phyloP scores from a whole-genome alignment of 225 moss, liverwort and hornwort genomes.

The Straminergon stramineum region DNA sequence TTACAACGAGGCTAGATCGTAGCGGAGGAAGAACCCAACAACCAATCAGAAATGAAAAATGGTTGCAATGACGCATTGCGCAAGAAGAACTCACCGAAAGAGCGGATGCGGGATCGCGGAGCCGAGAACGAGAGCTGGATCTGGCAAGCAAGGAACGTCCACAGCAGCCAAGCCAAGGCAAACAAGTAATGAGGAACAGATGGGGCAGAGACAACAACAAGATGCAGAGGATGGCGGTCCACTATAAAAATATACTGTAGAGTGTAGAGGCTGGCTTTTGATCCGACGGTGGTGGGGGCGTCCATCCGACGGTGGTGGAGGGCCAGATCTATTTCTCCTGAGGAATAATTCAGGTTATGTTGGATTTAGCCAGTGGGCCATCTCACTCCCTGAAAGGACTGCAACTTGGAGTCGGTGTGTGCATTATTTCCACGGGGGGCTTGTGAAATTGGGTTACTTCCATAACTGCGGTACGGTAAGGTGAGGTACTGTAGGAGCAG shows the following conservation, averaged over 20 bases:
- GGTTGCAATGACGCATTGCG: neutral
- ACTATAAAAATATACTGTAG: neutral
- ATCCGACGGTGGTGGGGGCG: neutral
- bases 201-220: neutral
- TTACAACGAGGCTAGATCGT: neutral
- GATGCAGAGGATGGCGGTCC: neutral
- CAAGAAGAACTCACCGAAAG: neutral
- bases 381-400: neutral
- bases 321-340: neutral
- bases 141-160: neutral
- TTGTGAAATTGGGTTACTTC: neutral
- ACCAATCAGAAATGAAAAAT: neutral
- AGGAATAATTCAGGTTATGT: neutral
- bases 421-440: neutral
- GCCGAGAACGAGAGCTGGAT: neutral
- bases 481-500: too few species aligned
- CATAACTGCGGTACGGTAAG: too few species aligned
- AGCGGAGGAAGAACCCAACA: neutral
- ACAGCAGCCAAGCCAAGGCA: neutral
- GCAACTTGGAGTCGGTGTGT: neutral
- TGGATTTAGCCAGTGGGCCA: neutral
- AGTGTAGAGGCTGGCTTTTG: neutral
- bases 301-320: neutral
- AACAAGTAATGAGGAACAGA: neutral
- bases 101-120: neutral